These are phyloP conservation scores for Pharus latifolius DNA, from an alignment of 176 grass and related monocot species.

Conservation along the genomic window DNA sequence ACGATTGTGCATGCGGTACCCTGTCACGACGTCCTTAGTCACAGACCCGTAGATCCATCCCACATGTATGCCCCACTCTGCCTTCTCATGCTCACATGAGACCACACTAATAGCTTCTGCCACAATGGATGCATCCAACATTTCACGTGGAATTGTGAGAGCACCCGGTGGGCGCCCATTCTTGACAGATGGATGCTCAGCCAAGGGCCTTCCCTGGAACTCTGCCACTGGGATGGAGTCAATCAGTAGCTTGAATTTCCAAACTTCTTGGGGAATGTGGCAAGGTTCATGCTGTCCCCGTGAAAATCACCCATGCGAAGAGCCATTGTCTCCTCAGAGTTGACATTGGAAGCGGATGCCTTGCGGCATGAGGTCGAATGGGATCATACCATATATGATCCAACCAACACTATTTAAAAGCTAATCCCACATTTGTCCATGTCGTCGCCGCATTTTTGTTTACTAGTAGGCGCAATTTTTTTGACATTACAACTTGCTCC, in stretches of 20 bases:
- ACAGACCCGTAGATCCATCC: constrained; percentile 41
- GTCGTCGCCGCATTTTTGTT: no score
- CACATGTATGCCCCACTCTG: constrained; percentile 30
- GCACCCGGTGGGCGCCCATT: constrained; percentile 30
- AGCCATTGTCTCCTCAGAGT: background rate
- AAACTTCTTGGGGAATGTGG: constrained; percentile 20
- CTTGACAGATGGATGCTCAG: constrained; percentile 33
- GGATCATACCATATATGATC: no score
- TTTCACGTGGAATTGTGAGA: constrained; percentile 14
- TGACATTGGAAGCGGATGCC: no score
- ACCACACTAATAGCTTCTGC: constrained; percentile 26
- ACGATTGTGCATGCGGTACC: constrained; percentile 36
- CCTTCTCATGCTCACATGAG: constrained; percentile 35
- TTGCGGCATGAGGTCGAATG: no score
- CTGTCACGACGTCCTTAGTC: constrained; percentile 32
- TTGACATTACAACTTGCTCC: no score
- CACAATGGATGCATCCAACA: constrained; percentile 26
- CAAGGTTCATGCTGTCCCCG: background rate
- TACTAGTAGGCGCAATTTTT: no score
- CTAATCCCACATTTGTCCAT: no score
- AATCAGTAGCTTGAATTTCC: constrained; percentile 20
- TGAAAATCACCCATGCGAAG: background rate
- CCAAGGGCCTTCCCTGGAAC: constrained; percentile 24
- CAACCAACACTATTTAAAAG: no score
- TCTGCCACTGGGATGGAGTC: constrained; percentile 28